These are phyloP conservation scores for Cardamine occulta DNA, from an alignment of 345 rosid species.

Conservation along the genomic window DNA sequence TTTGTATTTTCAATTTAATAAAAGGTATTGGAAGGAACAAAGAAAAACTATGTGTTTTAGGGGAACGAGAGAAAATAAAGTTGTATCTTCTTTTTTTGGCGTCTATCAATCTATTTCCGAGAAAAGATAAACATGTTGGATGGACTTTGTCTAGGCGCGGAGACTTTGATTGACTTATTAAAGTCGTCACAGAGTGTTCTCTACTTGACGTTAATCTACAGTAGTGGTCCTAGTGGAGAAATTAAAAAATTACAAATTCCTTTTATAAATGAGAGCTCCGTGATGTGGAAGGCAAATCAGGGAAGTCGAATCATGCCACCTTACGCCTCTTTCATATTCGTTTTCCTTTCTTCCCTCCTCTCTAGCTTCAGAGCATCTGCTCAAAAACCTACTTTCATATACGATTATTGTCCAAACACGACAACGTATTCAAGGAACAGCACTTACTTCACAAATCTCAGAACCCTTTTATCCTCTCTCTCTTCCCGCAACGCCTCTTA, in stretches of 20 bases:
- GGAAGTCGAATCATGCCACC: not conserved
- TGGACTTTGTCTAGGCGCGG: not conserved
- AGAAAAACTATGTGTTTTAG: too few relatives aligned
- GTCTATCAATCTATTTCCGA: not conserved
- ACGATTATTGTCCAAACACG: not conserved
- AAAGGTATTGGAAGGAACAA: too few relatives aligned
- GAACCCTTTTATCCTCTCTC: slow-evolving; percentile 42
- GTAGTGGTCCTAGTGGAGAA: not conserved
- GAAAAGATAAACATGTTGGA: not conserved
- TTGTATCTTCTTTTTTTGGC: not conserved
- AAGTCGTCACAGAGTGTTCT: too few relatives aligned
- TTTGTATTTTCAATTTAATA: too few relatives aligned
- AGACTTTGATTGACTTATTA: not conserved
- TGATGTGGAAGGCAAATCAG: not conserved
- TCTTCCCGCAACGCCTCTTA: slow-evolving; percentile 28
- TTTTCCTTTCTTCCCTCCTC: slow-evolving; percentile 27
- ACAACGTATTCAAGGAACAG: slow-evolving; percentile 45
- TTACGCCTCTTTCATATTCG: not conserved
- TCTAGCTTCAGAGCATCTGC: slow-evolving; percentile 39
- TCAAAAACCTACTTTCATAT: not conserved
- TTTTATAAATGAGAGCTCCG: not conserved
- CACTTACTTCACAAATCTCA: slow-evolving; percentile 49
- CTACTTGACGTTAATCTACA: not conserved
- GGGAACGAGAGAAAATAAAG: not conserved
- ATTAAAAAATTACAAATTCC: not conserved